These are phyloP conservation scores for Carex cristatella DNA, from an alignment of 176 grass and related monocot species.

Conservation along the genomic window DNA sequence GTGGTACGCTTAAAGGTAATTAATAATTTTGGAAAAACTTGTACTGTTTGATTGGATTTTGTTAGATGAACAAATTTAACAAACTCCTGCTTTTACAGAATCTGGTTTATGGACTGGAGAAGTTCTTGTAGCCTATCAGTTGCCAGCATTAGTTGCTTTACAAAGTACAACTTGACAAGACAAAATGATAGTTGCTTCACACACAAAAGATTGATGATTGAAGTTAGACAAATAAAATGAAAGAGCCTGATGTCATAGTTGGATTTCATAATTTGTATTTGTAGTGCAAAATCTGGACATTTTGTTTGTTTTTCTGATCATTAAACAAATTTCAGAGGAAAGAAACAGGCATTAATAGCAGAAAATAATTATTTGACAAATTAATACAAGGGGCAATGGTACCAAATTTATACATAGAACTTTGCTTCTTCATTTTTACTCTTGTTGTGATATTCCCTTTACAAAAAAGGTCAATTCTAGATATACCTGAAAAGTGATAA, in stretches of 20 bases:
- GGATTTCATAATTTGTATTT: no score
- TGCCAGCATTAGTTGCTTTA: neutral
- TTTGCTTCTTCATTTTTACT: no score
- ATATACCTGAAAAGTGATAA: neutral
- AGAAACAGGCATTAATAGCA: neutral
- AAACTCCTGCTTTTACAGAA: conserved; percentile 35
- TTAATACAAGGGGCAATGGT: no score
- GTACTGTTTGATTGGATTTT: neutral
- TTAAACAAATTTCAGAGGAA: neutral
- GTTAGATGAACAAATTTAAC: neutral
- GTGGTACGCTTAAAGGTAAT: conserved; percentile 76
- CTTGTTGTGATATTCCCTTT: no score
- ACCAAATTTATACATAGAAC: no score
- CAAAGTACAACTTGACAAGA: neutral
- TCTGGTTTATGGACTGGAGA: conserved; percentile 82
- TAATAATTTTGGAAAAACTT: neutral
- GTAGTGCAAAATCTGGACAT: neutral
- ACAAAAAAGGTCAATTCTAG: no score
- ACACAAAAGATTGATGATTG: no score
- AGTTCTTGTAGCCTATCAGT: conserved; percentile 48
- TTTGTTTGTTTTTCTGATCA: neutral
- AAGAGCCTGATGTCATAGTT: neutral
- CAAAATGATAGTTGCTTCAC: neutral
- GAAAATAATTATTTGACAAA: no score
- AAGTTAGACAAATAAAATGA: no score